phyloP scores from a whole-genome alignment of 2,329 filamentous ascomycete species.

The Microsporum audouinii region DNA sequence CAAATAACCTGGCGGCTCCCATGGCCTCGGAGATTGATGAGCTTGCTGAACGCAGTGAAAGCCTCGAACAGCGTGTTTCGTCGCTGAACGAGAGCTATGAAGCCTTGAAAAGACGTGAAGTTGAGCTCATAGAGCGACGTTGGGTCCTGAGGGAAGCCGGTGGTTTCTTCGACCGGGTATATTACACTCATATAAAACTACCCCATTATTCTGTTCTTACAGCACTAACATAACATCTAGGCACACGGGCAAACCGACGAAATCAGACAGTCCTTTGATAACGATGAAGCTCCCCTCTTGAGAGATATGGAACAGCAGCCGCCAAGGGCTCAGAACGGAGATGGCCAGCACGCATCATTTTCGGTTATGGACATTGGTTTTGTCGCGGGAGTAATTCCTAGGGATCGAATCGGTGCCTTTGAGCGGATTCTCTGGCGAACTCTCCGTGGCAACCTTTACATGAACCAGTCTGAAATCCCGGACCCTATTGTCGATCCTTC shows the following conservation, averaged over 20 bases:
- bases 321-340: conserved; percentile 49
- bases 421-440: conserved; percentile 97
- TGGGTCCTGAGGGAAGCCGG: conserved; percentile 95
- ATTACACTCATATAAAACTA: conserved; percentile 6
- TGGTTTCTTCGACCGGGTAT: conserved; percentile 79
- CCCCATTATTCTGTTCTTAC: no score
- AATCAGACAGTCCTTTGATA: conserved; percentile 74
- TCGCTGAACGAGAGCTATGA: conserved; percentile 97
- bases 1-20: conserved; percentile 72
- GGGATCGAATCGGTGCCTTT: conserved; percentile 87
- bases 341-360: conserved; percentile 66
- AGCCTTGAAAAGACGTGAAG: conserved; percentile 92
- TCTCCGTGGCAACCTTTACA: conserved; percentile 93
- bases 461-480: conserved; percentile 98
- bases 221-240: conserved; percentile 20
- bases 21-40: conserved; percentile 94
- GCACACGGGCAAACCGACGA: conserved; percentile 95
- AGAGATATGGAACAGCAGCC: conserved; percentile 79
- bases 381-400: conserved; percentile 86
- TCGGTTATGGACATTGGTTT: conserved; percentile 99
- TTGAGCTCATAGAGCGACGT: conserved; percentile 94
- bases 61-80: conserved; percentile 78
- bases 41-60: conserved; percentile 81
- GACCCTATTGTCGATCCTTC: conserved; percentile 84
- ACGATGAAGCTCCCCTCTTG: conserved; percentile 86